Evolutionary conservation across 371 early-diverging fungal genomes (phyloP).

Genomic region (Furculomyces boomerangus): DNA sequence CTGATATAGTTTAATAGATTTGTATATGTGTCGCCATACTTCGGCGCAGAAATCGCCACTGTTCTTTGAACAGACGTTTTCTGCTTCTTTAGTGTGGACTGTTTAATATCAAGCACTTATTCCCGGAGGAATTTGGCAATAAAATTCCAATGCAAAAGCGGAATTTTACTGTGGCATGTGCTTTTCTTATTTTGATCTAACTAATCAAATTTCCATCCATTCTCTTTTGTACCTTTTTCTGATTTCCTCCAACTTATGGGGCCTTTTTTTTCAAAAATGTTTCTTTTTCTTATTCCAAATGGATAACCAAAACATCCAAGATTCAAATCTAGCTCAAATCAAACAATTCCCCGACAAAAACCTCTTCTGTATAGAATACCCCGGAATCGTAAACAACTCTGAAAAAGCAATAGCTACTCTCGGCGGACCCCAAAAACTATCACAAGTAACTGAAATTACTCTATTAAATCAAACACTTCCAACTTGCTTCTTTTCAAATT

Average conservation of each 20-base stretch:
- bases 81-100: too few relatives aligned
- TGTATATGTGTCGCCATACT: neutral
- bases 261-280: neutral
- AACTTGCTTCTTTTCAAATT: neutral
- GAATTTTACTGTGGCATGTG: neutral
- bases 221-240: too few relatives aligned
- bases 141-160: neutral
- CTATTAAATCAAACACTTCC: neutral
- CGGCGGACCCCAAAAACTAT: slow-evolving; percentile 28
- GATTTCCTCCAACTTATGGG: too few relatives aligned
- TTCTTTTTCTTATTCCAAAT: neutral
- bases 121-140: too few relatives aligned
- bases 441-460: slow-evolving; percentile 11
- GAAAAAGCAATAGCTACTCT: slow-evolving; percentile 26
- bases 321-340: slow-evolving; percentile 11
- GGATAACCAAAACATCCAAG: neutral
- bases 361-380: slow-evolving; percentile 31
- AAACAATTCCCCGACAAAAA: slow-evolving; percentile 19
- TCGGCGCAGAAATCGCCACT: neutral
- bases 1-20: neutral
- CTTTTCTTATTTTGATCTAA: neutral
- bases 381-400: slow-evolving; percentile 26
- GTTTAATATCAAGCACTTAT: neutral
- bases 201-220: too few relatives aligned
- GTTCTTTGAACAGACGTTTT: too few relatives aligned